Percentiles rank a stretch among this genome's conserved stretches.
phyloP scores from a whole-genome alignment of 179 eudicot species.

The Spinacia oleracea region DNA sequence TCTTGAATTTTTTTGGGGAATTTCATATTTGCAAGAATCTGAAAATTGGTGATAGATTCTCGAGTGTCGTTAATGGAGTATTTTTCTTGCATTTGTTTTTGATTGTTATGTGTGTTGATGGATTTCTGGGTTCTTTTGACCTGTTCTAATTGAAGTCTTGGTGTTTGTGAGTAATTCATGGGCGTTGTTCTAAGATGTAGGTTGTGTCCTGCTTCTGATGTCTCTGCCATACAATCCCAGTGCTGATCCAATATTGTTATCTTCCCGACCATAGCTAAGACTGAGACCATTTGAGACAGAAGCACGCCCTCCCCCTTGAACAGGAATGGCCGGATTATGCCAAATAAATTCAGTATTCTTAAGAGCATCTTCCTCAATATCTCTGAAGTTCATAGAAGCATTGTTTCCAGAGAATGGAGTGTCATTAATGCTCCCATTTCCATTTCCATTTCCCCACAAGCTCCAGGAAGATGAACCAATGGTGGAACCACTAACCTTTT shows the following conservation, averaged over 20 bases:
- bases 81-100: too few species aligned
- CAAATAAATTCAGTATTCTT: constrained; percentile 40
- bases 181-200: too few species aligned
- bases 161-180: too few species aligned
- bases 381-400: constrained; percentile 33
- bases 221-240: constrained; percentile 31
- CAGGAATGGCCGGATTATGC: constrained; percentile 34
- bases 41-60: too few species aligned
- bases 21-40: too few species aligned
- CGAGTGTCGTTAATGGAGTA: too few species aligned
- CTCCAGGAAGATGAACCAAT: constrained; percentile 44
- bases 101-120: too few species aligned
- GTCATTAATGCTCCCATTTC: constrained; percentile 32
- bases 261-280: constrained; percentile 37
- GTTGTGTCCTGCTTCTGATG: constrained; percentile 22
- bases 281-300: constrained; percentile 30
- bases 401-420: constrained; percentile 23
- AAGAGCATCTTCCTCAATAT: constrained; percentile 35
- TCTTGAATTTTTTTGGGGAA: too few species aligned
- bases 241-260: constrained; percentile 28
- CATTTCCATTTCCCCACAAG: constrained; percentile 59
- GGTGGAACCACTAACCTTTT: constrained; percentile 33
- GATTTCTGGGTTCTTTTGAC: too few species aligned
- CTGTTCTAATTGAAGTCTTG: too few species aligned
- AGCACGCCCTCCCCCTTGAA: constrained; percentile 34